Evolutionary conservation across 148 eudicot species (phyloP), one percentile per base, ranked within the genome.

Genomic region (Hydrangea macrophylla): DNA sequence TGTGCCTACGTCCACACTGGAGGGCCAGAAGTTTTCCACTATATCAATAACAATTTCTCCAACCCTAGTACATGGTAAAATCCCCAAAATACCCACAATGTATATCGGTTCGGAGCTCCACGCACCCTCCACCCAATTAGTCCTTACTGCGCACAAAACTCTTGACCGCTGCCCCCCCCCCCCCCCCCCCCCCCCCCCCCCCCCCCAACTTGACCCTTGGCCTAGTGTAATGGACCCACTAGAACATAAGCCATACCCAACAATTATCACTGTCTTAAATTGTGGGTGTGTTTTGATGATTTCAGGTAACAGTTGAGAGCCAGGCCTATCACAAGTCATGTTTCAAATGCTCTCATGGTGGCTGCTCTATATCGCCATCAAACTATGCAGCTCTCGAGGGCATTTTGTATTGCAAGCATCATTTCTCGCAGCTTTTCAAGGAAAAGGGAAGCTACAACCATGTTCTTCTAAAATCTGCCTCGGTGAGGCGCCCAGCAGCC

Each of bases 401-500:
- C 45, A 68, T 81, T 22, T 71, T 92, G 31, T 92, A 92, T 71
- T 92, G 98, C 71, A 90, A 86, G 56, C 96, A 91, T 60, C 98
- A 92, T 72, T 92, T 92, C 76, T 90, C 96, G 2, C 98, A 92
- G 79, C 94, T 92, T 53, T 92, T 92, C 65, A 90, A 87, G 83
- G 98, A 90, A 83, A 92, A 92, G 65, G 98, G 96, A 9, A 92
- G 91, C 81, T 92, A 88, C 81, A 89, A 85, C 71, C 98, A 92
- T n/a, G n/a, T n/a, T 70, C 75, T 92, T 17, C 74, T 86, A 82
- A 89, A 84, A 72, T 83, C 86, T 3, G 90, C 90, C 13, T 83
- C 94, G 10, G 67, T 88, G 40, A 88, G 71, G 76, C 90, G 91
- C 35, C 57, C 77, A 59, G 68, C 81, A 48, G 75, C 81, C 69